Conservation (phyloP, 257 asterid genomes). For the Salvia miltiorrhiza region DNA sequence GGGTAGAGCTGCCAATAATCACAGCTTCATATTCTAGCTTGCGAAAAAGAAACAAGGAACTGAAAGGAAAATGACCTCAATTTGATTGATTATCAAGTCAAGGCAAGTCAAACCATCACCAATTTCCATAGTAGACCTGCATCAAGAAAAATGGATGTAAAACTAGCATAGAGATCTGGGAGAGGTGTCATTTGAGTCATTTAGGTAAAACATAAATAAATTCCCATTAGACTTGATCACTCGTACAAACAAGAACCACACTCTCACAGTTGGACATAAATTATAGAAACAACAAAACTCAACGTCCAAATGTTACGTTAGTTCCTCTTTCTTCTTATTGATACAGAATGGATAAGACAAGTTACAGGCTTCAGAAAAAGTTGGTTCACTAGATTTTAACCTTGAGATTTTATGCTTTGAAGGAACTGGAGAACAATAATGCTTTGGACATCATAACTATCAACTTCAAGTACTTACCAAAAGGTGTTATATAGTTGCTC, state of each 20-base stretch:
- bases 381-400: neutral
- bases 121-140: constrained; percentile 67
- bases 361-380: neutral
- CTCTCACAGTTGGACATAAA: constrained; percentile 15
- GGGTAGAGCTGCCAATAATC: constrained; percentile 16
- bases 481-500: neutral
- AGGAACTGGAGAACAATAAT: neutral
- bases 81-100: constrained; percentile 67
- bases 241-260: neutral
- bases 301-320: neutral
- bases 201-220: neutral
- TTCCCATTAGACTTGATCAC: neutral
- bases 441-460: neutral
- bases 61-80: constrained; percentile 54
- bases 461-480: neutral
- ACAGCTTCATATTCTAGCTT: constrained; percentile 9
- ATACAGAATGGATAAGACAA: neutral
- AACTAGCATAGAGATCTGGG: constrained; percentile 6
- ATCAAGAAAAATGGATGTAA: constrained; percentile 24
- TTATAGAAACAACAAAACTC: neutral
- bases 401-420: neutral
- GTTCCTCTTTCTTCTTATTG: neutral
- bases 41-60: neutral
- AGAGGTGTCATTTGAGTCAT: neutral
- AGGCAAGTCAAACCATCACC: constrained; percentile 60